Percentiles rank a stretch among this genome's conserved stretches.
These are phyloP conservation scores for Colletotrichum lindemuthianum DNA, from an alignment of 2,329 filamentous ascomycete genomes.

Conservation along the genomic window DNA sequence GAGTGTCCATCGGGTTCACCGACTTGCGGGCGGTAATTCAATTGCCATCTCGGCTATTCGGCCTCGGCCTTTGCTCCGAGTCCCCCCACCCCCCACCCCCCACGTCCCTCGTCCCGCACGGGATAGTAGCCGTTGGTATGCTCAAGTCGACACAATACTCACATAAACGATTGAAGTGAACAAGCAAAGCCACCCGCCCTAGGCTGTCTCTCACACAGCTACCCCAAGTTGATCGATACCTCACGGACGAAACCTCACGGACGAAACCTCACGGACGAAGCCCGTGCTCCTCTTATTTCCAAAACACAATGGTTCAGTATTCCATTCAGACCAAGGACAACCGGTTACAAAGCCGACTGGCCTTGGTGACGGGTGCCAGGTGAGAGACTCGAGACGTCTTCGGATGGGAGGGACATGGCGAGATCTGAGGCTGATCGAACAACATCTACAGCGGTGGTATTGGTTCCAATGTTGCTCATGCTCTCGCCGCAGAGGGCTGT, in stretches of 20 bases:
- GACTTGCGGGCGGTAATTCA: constrained; percentile 28
- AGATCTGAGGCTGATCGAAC: not conserved
- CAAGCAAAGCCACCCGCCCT: not conserved
- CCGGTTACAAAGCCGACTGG: constrained; percentile 41
- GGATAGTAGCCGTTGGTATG: constrained; percentile 5
- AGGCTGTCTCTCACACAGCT: not conserved
- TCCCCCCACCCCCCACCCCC: constrained; percentile 3
- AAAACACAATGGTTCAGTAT: constrained; percentile 27
- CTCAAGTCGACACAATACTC: not conserved
- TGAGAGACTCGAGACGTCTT: constrained; percentile 16
- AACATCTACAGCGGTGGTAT: constrained; percentile 46
- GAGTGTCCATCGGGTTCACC: constrained; percentile 4
- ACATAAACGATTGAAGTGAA: not conserved
- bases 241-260: not conserved
- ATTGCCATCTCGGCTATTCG: constrained; percentile 31
- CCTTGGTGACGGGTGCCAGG: constrained; percentile 48
- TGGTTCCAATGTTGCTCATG: constrained; percentile 45
- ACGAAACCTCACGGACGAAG: constrained; percentile 4
- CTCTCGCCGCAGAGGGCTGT: constrained; percentile 47
- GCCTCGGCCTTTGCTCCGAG: constrained; percentile 19
- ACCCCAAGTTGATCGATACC: not conserved
- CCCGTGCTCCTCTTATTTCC: not conserved
- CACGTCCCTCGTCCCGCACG: no score
- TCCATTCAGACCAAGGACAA: constrained; percentile 41
- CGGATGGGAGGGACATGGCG: no score